Percentiles rank a stretch among this genome's conserved stretches.
phyloP scores from a whole-genome alignment of 108 stramenopile species.

The Pseudonitzschia multistriata region DNA sequence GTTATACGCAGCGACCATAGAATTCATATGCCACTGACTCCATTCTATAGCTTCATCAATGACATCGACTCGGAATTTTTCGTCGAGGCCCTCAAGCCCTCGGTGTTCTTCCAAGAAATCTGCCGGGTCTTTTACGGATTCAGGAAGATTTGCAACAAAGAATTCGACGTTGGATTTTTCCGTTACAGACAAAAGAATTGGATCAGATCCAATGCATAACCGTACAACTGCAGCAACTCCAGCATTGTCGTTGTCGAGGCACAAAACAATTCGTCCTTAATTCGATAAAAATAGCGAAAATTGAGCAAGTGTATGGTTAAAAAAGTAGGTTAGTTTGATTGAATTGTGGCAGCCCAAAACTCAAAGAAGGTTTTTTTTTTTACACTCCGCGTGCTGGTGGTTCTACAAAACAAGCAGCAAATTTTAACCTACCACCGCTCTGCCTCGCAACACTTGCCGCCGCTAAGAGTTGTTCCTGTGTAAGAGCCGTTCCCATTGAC shows the following conservation, averaged over 20 bases:
- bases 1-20: conserved; percentile 48
- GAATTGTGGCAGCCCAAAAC: neutral
- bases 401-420: neutral
- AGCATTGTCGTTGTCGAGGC: conserved; percentile 89
- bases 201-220: conserved; percentile 47
- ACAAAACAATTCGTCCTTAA: conserved; percentile 65
- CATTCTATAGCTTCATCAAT: conserved; percentile 54
- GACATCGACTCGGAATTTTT: conserved; percentile 43
- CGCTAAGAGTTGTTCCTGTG: conserved; percentile 63
- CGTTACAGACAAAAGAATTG: conserved; percentile 43
- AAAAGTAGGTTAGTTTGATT: neutral
- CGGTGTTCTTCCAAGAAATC: conserved; percentile 62
- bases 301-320: neutral
- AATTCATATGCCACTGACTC: conserved; percentile 67
- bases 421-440: conserved; percentile 34
- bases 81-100: conserved; percentile 29
- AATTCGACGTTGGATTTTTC: conserved; percentile 53
- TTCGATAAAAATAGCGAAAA: neutral
- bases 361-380: too few relatives aligned
- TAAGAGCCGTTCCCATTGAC: conserved; percentile 87
- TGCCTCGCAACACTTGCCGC: conserved; percentile 48
- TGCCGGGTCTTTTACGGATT: conserved; percentile 76
- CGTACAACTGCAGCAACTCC: conserved; percentile 78
- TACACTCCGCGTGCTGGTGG: too few relatives aligned
- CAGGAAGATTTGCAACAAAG: conserved; percentile 65